phyloP scores from a whole-genome alignment of 2,329 filamentous ascomycete species.

The Pyrenochaeta sp. region DNA sequence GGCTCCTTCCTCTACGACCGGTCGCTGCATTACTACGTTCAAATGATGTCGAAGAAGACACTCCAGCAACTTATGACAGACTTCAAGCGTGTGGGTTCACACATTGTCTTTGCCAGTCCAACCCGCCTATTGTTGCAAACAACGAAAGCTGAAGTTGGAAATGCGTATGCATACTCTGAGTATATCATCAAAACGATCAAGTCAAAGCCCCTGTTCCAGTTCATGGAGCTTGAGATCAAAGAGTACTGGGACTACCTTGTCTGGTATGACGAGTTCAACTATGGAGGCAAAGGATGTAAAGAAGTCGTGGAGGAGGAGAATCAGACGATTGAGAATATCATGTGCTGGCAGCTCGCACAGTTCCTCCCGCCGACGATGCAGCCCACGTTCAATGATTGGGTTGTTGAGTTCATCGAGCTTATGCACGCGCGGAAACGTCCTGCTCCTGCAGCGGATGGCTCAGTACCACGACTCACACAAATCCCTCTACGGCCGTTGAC shows the following conservation, averaged over 20 bases:
- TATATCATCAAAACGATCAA: slow-evolving; percentile 99
- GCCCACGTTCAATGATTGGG: slow-evolving; percentile 87
- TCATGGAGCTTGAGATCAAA: slow-evolving; percentile 95
- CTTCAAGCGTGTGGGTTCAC: slow-evolving; percentile 92
- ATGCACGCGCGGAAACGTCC: slow-evolving; percentile 86
- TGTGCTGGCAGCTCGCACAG: slow-evolving; percentile 97
- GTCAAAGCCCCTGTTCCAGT: slow-evolving; percentile 93
- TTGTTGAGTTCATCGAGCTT: slow-evolving; percentile 91
- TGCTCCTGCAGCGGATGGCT: slow-evolving; percentile 58
- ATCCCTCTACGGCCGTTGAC: slow-evolving; percentile 65
- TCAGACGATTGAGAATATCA: slow-evolving; percentile 86
- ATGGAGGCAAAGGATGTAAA: slow-evolving; percentile 90
- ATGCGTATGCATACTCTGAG: slow-evolving; percentile 94
- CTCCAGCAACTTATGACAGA: slow-evolving; percentile 97
- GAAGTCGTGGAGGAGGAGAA: slow-evolving; percentile 79
- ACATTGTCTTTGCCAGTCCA: slow-evolving; percentile 92
- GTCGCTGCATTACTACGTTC: slow-evolving; percentile 94
- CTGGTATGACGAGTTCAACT: slow-evolving; percentile 99
- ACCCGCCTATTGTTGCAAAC: slow-evolving; percentile 93
- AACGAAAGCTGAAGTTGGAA: slow-evolving; percentile 94
- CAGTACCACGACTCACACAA: slow-evolving; percentile 65
- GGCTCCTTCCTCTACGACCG: slow-evolving; percentile 95
- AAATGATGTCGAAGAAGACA: slow-evolving; percentile 98
- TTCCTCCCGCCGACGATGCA: slow-evolving; percentile 86
- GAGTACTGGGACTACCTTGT: slow-evolving; percentile 99